These are phyloP conservation scores for Vicia villosa DNA, from an alignment of 306 rosid genomes.

Conservation along the genomic window DNA sequence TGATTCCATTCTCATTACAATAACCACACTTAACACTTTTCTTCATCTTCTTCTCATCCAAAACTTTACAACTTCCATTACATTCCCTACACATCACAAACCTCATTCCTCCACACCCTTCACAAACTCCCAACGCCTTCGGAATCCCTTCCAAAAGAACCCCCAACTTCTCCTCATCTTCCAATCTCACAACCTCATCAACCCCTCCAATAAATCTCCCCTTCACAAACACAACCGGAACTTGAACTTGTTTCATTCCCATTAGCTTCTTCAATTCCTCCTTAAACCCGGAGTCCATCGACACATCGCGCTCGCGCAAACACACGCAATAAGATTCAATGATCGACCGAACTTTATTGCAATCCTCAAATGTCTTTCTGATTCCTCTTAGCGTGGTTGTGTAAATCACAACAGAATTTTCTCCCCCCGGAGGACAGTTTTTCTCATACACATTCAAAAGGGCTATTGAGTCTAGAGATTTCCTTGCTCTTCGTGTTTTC, in stretches of 20 bases:
- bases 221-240: slow-evolving; percentile 76
- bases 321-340: slow-evolving; percentile 64
- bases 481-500: slow-evolving; percentile 39
- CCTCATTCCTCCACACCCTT: slow-evolving; percentile 76
- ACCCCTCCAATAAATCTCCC: slow-evolving; percentile 83
- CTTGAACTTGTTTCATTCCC: slow-evolving; percentile 65
- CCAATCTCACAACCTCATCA: slow-evolving; percentile 72
- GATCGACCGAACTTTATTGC: slow-evolving; percentile 70
- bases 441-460: slow-evolving; percentile 51
- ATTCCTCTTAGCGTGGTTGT: slow-evolving; percentile 91
- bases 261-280: slow-evolving; percentile 76
- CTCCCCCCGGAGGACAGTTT: slow-evolving; percentile 76
- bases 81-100: slow-evolving; percentile 79
- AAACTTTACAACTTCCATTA: slow-evolving; percentile 87
- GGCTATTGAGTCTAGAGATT: slow-evolving; percentile 40
- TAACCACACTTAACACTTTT: slow-evolving; percentile 64
- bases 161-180: slow-evolving; percentile 78
- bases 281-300: slow-evolving; percentile 92
- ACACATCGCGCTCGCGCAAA: slow-evolving; percentile 72
- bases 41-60: slow-evolving; percentile 51
- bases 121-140: slow-evolving; percentile 52
- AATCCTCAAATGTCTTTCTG: slow-evolving; percentile 85
- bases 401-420: slow-evolving; percentile 66
- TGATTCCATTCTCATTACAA: slow-evolving; percentile 89
- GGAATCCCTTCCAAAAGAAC: slow-evolving; percentile 71